Conservation (phyloP, 2,329 filamentous ascomycete species). For the Pseudophaeomoniella oleicola region DNA sequence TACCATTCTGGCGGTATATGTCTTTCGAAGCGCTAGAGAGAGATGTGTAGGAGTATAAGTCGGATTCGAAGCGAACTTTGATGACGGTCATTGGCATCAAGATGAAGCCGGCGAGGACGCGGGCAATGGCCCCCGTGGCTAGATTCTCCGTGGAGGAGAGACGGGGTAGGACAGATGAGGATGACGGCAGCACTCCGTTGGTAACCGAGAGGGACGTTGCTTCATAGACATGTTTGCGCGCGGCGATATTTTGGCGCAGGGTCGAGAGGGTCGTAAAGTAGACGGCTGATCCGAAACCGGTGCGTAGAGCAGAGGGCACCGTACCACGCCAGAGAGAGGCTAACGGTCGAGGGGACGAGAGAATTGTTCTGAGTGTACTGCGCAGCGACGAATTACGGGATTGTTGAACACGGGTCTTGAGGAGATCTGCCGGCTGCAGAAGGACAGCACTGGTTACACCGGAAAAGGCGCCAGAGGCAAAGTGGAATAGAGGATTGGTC, state of each 20-base stretch:
- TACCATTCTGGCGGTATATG: slow-evolving; percentile 58
- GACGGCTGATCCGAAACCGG: slow-evolving; percentile 79
- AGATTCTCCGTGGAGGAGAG: slow-evolving; percentile 77
- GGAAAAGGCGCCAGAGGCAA: slow-evolving; percentile 73
- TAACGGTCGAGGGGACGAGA: slow-evolving; percentile 50
- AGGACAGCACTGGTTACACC: slow-evolving; percentile 79
- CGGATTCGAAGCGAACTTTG: slow-evolving; percentile 91
- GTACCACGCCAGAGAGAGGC: slow-evolving; percentile 82
- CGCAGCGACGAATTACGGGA: slow-evolving; percentile 56
- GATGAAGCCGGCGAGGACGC: slow-evolving; percentile 74
- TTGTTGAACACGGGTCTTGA: slow-evolving; percentile 94
- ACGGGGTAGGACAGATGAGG: slow-evolving; percentile 63
- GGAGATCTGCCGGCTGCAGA: slow-evolving; percentile 84
- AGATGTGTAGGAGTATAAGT: slow-evolving; percentile 68
- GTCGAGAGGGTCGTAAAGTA: slow-evolving; percentile 86
- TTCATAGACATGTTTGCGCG: slow-evolving; percentile 23
- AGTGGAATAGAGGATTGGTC: slow-evolving; percentile 50
- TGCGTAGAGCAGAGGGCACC: slow-evolving; percentile 80
- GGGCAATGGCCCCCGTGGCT: slow-evolving; percentile 65
- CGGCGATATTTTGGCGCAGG: slow-evolving; percentile 54
- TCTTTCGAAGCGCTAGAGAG: slow-evolving; percentile 57
- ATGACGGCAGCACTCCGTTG: slow-evolving; percentile 63
- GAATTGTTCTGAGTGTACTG: slow-evolving; percentile 54
- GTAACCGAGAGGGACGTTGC: slow-evolving; percentile 44
- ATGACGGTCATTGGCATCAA: slow-evolving; percentile 95